Base-by-base conservation (phyloP, 768 basidiomycete genomes). In the Boletus reticulatus region DNA sequence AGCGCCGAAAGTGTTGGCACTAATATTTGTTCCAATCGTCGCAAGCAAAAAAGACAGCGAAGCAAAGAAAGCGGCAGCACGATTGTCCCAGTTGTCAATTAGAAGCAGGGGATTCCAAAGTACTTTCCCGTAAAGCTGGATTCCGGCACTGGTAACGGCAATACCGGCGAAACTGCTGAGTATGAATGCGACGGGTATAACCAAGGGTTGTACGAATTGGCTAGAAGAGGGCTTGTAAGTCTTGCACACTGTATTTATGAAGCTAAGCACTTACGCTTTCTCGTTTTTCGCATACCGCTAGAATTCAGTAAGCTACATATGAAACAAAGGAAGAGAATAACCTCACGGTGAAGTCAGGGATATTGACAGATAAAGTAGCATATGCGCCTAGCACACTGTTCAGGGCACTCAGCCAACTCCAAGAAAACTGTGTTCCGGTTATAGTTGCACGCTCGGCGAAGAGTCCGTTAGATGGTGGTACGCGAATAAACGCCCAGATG, bases 51-150 rank as follows among this genome's bases (percentile, higher is more conserved):
- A 92, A 22, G 83, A 79, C 68, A 91, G 82, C 0, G 89, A 78
- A 8, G 82, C 83, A 67, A 95, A 94, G 77, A 94, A 95, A 6
- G 87, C 84, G 1, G 87, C 90, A 2, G 91, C 84, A 52, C 94
- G 85, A 71, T 89, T 94, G 61, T 89, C 82, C 92, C 92, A 94
- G 43, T 76, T 77, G 68, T 89, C 83, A 60, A 93, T 87, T 50
- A 94, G 81, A 47, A 75, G 73, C 14, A 88, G 76, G 0, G 92
- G 91, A 65, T 94, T 84, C 92, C 92, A 94, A 41, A 80, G 71
- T 54, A 80, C 77, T 37, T 75, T 70, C 22, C 87, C 89, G 62
- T 93, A 94, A 16, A 93, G 78, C 5, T 77, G 73, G 57, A 86
- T 79, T 20, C 87, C 89, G 0, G 90, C 87, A 10, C 84, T 85